A percentile compares a stretch with the other conserved stretches of the same genome.
phyloP scores from a whole-genome alignment of 2,329 filamentous ascomycete genomes.

The Ophidiomyces ophidiicola region DNA sequence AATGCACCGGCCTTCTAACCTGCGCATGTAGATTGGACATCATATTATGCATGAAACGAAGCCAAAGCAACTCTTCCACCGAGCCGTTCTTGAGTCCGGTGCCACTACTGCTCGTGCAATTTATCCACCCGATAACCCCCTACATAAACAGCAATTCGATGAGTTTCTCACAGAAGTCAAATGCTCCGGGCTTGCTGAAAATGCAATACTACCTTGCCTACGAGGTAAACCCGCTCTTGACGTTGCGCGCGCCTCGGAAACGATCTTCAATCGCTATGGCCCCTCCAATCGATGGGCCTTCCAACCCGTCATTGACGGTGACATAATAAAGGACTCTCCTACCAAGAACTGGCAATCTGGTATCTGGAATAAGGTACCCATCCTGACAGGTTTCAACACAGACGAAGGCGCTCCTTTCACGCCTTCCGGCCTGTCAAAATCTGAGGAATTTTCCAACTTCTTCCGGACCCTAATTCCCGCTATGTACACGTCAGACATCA shows the following conservation, averaged over 20 bases:
- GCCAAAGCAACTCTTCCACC: conserved; percentile 31
- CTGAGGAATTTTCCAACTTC: conserved; percentile 46
- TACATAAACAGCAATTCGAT: conserved; percentile 37
- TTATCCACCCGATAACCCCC: conserved; percentile 28
- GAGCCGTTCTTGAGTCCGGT: conserved; percentile 38
- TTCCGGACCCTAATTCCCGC: conserved; percentile 51
- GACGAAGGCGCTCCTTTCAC: conserved; percentile 59
- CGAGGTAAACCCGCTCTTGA: conserved; percentile 28
- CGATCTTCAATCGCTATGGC: conserved; percentile 37
- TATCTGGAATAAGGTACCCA: conserved; percentile 44
- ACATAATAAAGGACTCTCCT: conserved; percentile 47
- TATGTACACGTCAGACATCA: conserved; percentile 42
- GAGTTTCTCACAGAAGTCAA: conserved; percentile 30
- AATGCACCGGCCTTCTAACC: too few relatives aligned
- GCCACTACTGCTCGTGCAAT: conserved; percentile 38
- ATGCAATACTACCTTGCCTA: conserved; percentile 32
- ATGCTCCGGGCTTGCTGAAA: conserved; percentile 21
- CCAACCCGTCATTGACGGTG: conserved; percentile 55
- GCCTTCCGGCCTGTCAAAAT: conserved; percentile 36
- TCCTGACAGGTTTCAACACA: conserved; percentile 58
- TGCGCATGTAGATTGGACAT: conserved; percentile 46
- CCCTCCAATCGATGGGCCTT: conserved; percentile 46
- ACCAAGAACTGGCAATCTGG: conserved; percentile 47
- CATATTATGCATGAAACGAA: conserved; percentile 45
- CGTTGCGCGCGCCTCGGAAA: conserved; percentile 31